Evolutionary conservation across 2,329 filamentous ascomycete genomes (phyloP).

Genomic region (Beauveria scarabaeidicola): DNA sequence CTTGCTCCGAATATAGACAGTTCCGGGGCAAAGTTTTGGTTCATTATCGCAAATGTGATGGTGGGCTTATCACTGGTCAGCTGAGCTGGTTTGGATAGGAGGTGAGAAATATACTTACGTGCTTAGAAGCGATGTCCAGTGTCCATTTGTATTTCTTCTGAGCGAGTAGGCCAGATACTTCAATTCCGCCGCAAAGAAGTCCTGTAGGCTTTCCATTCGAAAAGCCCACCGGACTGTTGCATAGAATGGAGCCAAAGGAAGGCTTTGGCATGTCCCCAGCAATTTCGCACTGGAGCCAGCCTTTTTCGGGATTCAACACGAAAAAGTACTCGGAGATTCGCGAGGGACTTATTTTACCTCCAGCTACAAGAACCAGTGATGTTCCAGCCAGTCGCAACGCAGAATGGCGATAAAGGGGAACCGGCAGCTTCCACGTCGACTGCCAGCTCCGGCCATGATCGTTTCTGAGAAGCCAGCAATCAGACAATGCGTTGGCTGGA

Average conservation of each 20-base stretch:
- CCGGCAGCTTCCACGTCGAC: slow-evolving; percentile 54
- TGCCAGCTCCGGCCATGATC: slow-evolving; percentile 47
- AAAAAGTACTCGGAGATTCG: slow-evolving; percentile 43
- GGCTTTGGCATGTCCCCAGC: slow-evolving; percentile 25
- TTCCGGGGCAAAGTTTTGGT: not conserved
- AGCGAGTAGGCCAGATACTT: slow-evolving; percentile 52
- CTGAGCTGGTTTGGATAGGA: not conserved
- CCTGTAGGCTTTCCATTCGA: slow-evolving; percentile 39
- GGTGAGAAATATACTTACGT: slow-evolving; percentile 24
- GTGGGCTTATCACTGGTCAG: not conserved
- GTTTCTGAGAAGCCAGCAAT: slow-evolving; percentile 67
- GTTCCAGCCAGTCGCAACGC: slow-evolving; percentile 44
- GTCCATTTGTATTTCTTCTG: slow-evolving; percentile 59
- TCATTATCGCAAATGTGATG: not conserved
- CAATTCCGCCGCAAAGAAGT: slow-evolving; percentile 64
- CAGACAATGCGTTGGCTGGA: slow-evolving; percentile 56
- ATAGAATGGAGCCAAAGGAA: slow-evolving; percentile 37
- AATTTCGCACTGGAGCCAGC: slow-evolving; percentile 38
- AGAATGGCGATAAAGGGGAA: slow-evolving; percentile 68
- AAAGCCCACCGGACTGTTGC: slow-evolving; percentile 16
- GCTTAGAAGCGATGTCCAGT: slow-evolving; percentile 31
- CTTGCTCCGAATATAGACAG: slow-evolving; percentile 27
- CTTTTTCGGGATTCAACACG: slow-evolving; percentile 39
- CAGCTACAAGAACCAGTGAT: slow-evolving; percentile 47
- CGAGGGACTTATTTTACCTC: slow-evolving; percentile 48